These are phyloP conservation scores for Myxozyma kluyveri DNA, from an alignment of 805 yeast genomes.

Conservation along the genomic window DNA sequence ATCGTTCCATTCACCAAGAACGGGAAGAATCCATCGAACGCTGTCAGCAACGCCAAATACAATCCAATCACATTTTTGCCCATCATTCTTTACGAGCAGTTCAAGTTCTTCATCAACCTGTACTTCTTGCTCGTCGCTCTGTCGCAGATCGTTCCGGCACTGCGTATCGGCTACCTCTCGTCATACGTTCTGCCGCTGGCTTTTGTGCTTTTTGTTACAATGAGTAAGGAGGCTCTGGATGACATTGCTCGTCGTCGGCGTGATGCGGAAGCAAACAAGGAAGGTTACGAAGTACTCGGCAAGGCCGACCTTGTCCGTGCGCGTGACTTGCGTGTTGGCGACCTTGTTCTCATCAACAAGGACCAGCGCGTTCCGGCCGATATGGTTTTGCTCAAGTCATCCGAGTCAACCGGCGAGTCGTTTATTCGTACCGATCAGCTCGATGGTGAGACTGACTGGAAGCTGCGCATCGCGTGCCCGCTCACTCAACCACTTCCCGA, in stretches of 20 bases:
- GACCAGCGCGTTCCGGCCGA: constrained; percentile 93
- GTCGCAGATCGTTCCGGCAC: constrained; percentile 84
- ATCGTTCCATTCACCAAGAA: constrained; percentile 21
- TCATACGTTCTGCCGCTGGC: constrained; percentile 93
- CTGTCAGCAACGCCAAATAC: constrained; percentile 91
- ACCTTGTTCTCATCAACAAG: constrained; percentile 72
- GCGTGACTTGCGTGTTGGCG: constrained; percentile 77
- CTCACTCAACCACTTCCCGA: constrained; percentile 27
- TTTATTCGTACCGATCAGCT: constrained; percentile 95
- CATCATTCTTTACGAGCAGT: constrained; percentile 85
- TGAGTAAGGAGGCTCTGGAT: constrained; percentile 93
- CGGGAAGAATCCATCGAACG: constrained; percentile 54
- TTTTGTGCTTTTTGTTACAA: constrained; percentile 86
- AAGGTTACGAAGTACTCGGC: constrained; percentile 65
- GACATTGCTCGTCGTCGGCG: constrained; percentile 87
- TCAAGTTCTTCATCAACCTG: constrained; percentile 91
- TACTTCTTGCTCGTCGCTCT: constrained; percentile 90
- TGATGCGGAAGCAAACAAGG: constrained; percentile 84
- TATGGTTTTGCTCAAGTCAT: constrained; percentile 75
- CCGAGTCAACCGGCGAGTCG: constrained; percentile 77
- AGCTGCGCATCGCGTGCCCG: constrained; percentile 51
- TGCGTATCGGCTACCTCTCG: constrained; percentile 88
- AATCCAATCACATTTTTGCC: constrained; percentile 86
- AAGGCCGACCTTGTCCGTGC: constrained; percentile 44
- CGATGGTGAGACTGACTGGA: constrained; percentile 99